Base-by-base conservation (phyloP, 352 stramenopile genomes). In the Phytopythium cucurbitacearum region DNA sequence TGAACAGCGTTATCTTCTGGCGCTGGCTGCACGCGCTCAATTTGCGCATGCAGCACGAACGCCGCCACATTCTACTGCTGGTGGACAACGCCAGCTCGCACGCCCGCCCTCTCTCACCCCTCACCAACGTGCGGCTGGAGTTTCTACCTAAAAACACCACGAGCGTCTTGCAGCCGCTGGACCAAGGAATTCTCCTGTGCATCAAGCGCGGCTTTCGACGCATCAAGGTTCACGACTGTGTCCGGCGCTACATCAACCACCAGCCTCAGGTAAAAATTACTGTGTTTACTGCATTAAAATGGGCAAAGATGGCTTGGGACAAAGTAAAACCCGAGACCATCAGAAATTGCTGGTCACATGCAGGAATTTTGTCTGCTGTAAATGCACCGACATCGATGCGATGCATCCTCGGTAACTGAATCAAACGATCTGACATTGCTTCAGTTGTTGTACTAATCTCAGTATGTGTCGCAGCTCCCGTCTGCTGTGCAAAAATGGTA, bases 11-110 rank as follows among this genome's bases (percentile, higher is more conserved):
- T 5, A 56, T 76, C 40, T 81, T 78, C 41, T 46, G 13, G 5
- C 47, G 71, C 5, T 74, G 71, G 66, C n/a, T 81, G 0, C 40
- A 51, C 7, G 21, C 61, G 1, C 32, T 81, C 13, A 55, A 76
- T 15, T 12, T 43, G 2, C 56, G 40, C 34, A 70, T 78, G 51
- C 12, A 45, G 9, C 33, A 50, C 21, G 48, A 69, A 34, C 34
- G 62, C 10, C 56, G 68, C 3, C 48, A 59, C 1, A 67, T 64
- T 41, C 36, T 72, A 4, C 46, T 81, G 13, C 11, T 75, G 7
- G 1, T 76, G 12, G 68, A 78, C 44, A 68, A 47, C 9, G 59
- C 41, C 5, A 48, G 41, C 10, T 56, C 69, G 7, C 65, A 74
- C 60, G 55, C 49, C 13, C 54, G 58, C 12, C 53, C 63, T 41